Base-by-base conservation (phyloP, 768 basidiomycete species). In the Tylopilus rubrobrunneus region DNA sequence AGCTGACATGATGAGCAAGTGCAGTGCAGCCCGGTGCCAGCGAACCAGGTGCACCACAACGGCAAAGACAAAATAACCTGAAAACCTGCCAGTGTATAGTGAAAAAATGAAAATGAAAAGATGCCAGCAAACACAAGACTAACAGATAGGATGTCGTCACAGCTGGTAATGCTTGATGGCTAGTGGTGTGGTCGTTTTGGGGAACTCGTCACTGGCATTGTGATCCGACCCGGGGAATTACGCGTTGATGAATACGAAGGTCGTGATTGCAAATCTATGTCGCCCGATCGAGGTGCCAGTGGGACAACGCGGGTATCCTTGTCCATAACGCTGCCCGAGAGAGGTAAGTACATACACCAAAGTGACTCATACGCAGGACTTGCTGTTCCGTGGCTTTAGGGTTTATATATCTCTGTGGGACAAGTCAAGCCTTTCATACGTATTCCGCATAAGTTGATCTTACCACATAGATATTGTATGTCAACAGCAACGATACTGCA, bases 401-500 rank as follows among this genome's bases (percentile, higher is more conserved):
- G 65, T 96, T 94, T 71, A 96, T 78, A 65, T 95, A 93, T 52
- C 72, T 78, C 84, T 85, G 53, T 36, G 1, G 11, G 17, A n/a
- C 7, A 12, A 15, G 14, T 37, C 28, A 25, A 48, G 19, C 4
- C 21, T 19, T n/a, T 48, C 3, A 6, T 12, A 17, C 14, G 34
- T 14, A 21, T 45, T 11, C 7, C 12, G 5, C 12, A 39, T 11
- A 44, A 36, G 19, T 11, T 12, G 19, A 39, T 21, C 67, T 31
- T 49, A 82, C 85, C 78, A 87, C 87, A 72, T 92, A 91, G 7
- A 93, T 75, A 67, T 94, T 92, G 62, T 90, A 93, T 0, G 92
- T 92, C 62, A 93, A 65, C 46, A 95, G 64, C 0, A 83, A 83
- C 1, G 91, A 92, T 90, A n/a, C n/a, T 0, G 93, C 95, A 61